These are phyloP conservation scores for Penicillium goetzii DNA, from an alignment of 495 filamentous ascomycete species.

Conservation along the genomic window DNA sequence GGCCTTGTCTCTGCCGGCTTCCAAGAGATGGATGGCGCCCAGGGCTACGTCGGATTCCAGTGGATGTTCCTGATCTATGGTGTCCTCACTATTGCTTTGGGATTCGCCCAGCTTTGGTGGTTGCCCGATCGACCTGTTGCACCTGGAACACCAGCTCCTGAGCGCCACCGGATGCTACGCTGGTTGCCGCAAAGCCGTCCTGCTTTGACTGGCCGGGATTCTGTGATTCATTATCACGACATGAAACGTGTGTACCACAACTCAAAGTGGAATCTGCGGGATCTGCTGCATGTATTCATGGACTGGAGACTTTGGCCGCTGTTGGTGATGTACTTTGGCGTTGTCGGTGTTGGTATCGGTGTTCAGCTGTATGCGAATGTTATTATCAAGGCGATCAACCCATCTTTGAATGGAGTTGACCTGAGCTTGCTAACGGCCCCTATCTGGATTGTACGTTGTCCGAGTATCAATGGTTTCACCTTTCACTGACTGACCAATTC, in stretches of 20 bases:
- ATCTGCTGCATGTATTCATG: slow-evolving; percentile 68
- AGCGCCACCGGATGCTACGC: slow-evolving; percentile 50
- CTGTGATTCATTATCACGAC: slow-evolving; percentile 81
- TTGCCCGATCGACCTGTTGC: slow-evolving; percentile 78
- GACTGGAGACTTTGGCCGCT: slow-evolving; percentile 91
- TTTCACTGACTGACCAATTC: slow-evolving; percentile 3
- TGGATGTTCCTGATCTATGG: slow-evolving; percentile 97
- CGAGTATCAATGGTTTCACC: too few relatives aligned
- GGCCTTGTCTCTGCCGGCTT: slow-evolving; percentile 90
- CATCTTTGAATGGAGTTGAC: slow-evolving; percentile 69
- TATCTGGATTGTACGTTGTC: slow-evolving; percentile 78
- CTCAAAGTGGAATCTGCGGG: slow-evolving; percentile 67
- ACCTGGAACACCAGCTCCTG: slow-evolving; percentile 56
- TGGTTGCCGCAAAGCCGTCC: slow-evolving; percentile 69
- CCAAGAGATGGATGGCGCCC: slow-evolving; percentile 81
- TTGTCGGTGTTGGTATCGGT: slow-evolving; percentile 89
- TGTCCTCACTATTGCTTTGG: slow-evolving; percentile 69
- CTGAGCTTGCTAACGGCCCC: slow-evolving; percentile 84
- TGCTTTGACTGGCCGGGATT: slow-evolving; percentile 76
- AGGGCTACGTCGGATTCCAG: slow-evolving; percentile 80
- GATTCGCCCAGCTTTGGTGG: slow-evolving; percentile 82
- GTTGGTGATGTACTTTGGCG: slow-evolving; percentile 90
- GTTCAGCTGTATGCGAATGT: slow-evolving; percentile 84
- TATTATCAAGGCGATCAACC: slow-evolving; percentile 80
- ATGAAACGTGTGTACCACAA: slow-evolving; percentile 78